Conservation (phyloP, 371 early-diverging fungal species). For the Mucor lusitanicus region DNA sequence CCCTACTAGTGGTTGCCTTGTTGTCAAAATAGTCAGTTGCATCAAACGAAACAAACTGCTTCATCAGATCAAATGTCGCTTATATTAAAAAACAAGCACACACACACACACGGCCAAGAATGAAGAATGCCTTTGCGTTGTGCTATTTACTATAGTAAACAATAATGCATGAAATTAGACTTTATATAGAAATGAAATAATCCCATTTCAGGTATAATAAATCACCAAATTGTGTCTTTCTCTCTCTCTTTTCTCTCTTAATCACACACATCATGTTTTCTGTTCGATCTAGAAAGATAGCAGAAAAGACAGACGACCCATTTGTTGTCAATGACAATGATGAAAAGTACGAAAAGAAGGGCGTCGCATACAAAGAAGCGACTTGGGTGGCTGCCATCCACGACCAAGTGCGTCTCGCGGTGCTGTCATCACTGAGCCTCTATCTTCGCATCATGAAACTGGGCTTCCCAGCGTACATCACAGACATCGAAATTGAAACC, state of each 20-base stretch:
- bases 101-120: not conserved
- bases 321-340: not conserved
- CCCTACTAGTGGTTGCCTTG: too few species aligned
- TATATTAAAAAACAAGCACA: not conserved
- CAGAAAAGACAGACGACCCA: conserved; percentile 13
- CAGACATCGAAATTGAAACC: conserved; percentile 28
- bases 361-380: not conserved
- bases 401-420: conserved; percentile 5
- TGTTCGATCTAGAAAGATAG: conserved; percentile 13
- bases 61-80: not conserved
- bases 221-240: not conserved
- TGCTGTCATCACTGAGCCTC: conserved; percentile 6
- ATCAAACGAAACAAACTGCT: too few species aligned
- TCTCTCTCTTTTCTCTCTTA: not conserved
- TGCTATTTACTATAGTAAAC: not conserved
- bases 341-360: conserved; percentile 4
- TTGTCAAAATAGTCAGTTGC: too few species aligned
- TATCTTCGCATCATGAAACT: conserved; percentile 15
- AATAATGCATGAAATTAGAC: not conserved
- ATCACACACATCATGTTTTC: conserved; percentile 12
- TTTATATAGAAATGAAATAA: not conserved
- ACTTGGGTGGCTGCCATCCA: not conserved
- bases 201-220: not conserved
- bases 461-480: conserved; percentile 10
- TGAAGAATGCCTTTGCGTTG: not conserved